phyloP scores from a whole-genome alignment of 495 filamentous ascomycete genomes.

The Cryomyces minteri region DNA sequence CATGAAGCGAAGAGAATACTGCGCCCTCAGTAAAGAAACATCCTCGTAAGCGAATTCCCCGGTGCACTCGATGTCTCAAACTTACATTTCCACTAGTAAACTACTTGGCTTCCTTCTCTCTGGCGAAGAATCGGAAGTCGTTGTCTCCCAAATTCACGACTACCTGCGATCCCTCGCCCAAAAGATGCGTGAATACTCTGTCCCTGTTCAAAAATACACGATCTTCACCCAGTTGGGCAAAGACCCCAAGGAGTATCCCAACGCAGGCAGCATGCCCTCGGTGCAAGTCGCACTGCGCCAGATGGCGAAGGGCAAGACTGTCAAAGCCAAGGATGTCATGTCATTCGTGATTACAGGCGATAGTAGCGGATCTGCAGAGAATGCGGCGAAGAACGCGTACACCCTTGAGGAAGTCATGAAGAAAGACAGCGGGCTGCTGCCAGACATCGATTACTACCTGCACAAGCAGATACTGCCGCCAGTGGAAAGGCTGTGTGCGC shows the following conservation, averaged over 20 bases:
- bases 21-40: conserved; percentile 80
- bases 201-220: conserved; percentile 74
- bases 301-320: conserved; percentile 65
- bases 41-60: conserved; percentile 33
- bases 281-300: conserved; percentile 87
- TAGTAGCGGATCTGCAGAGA: conserved; percentile 49
- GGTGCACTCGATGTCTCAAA: background rate
- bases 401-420: conserved; percentile 73
- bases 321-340: conserved; percentile 89
- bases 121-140: conserved; percentile 77
- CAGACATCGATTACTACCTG: conserved; percentile 90
- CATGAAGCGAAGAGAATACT: conserved; percentile 95
- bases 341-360: conserved; percentile 82
- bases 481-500: conserved; percentile 92
- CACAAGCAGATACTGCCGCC: conserved; percentile 97
- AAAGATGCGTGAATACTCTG: conserved; percentile 60
- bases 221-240: conserved; percentile 98
- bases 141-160: conserved; percentile 79
- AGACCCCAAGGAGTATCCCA: conserved; percentile 79
- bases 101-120: conserved; percentile 84
- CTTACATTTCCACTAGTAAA: conserved; percentile 10
- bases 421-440: conserved; percentile 30
- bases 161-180: conserved; percentile 65
- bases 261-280: conserved; percentile 87
- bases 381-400: conserved; percentile 72